These are phyloP conservation scores for Anisodus acutangulus DNA, from an alignment of 257 asterid genomes.

Conservation along the genomic window DNA sequence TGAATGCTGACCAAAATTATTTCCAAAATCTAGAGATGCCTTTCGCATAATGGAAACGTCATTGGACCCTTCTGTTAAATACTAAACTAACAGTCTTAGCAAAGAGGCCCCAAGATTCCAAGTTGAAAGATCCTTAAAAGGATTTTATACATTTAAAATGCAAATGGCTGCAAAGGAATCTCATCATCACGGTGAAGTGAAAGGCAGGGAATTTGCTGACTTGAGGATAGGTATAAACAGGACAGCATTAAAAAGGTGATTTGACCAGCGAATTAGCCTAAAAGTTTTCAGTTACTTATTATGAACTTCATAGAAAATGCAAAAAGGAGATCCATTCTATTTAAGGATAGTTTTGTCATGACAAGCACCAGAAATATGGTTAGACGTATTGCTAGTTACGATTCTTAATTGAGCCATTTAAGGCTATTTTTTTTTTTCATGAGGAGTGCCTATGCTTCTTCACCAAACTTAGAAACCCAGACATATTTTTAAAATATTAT, in stretches of 20 bases:
- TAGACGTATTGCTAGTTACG: neutral
- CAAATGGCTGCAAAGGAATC: slow-evolving; percentile 24
- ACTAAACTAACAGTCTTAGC: neutral
- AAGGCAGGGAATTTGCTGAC: neutral
- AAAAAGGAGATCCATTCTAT: neutral
- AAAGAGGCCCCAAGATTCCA: neutral
- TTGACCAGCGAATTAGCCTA: neutral
- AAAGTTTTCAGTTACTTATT: neutral
- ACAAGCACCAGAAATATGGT: neutral
- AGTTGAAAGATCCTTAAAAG: neutral
- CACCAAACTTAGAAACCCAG: neutral
- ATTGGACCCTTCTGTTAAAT: neutral
- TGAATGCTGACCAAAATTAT: neutral
- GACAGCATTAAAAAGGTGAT: slow-evolving; percentile 1
- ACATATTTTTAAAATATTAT: neutral
- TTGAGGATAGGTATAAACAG: neutral
- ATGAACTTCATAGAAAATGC: neutral
- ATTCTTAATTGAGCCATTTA: slow-evolving; percentile 12
- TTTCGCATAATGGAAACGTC: neutral
- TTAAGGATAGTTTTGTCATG: slow-evolving; percentile 11
- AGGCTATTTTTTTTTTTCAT: neutral
- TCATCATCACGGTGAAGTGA: slow-evolving; percentile 17
- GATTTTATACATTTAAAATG: neutral
- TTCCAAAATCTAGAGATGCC: slow-evolving; percentile 6
- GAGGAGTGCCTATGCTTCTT: neutral